Conservation (phyloP, 805 yeast species). For the Grigorovia transvaalensis region DNA sequence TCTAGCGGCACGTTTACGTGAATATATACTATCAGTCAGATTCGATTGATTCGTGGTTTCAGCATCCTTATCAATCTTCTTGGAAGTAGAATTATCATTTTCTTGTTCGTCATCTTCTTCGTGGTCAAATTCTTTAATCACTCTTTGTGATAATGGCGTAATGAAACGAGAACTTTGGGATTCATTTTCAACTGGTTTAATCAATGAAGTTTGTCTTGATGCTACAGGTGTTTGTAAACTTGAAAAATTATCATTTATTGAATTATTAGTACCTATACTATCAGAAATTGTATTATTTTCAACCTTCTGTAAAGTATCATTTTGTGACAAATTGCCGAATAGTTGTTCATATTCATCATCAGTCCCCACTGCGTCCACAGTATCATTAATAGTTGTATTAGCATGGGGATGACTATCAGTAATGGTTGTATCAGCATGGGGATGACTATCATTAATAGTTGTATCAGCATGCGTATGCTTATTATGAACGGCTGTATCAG, state of each 20-base stretch:
- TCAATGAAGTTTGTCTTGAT: conserved; percentile 1
- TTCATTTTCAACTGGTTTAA: not conserved
- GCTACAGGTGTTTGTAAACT: conserved; percentile 1
- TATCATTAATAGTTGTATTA: not conserved
- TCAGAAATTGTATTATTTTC: not conserved
- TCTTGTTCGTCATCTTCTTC: not conserved
- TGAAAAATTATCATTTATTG: not conserved
- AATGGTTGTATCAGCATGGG: not conserved
- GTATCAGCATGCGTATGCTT: not conserved
- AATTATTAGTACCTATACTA: not conserved
- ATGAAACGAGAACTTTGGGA: not conserved
- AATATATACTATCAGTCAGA: not conserved
- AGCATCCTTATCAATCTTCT: no score
- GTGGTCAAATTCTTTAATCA: not conserved
- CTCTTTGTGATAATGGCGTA: not conserved
- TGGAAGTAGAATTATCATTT: not conserved
- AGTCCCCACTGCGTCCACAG: not conserved
- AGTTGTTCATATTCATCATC: conserved; percentile 1
- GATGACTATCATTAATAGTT: not conserved
- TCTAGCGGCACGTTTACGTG: conserved; percentile 43
- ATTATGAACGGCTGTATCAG: not conserved
- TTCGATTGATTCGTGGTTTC: not conserved
- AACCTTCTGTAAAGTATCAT: not conserved
- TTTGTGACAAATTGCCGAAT: conserved; percentile 4
- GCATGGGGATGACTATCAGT: not conserved